Percentiles rank a stretch among this genome's conserved stretches.
phyloP scores from a whole-genome alignment of 169 alveolate genomes.

The Perkinsus chesapeaki region DNA sequence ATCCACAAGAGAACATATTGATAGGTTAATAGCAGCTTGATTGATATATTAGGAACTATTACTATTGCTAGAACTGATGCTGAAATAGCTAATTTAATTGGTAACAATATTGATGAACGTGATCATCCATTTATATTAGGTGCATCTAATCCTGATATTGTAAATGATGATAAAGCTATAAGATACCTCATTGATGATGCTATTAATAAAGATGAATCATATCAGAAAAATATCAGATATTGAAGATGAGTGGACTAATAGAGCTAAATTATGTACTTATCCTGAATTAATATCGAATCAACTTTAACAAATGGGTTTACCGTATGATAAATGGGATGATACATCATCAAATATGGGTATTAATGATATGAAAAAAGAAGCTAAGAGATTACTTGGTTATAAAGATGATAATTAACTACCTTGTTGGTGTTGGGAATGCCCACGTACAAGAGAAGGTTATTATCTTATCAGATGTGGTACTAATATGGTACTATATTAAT shows the following conservation, averaged over 20 bases:
- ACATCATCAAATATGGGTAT: background rate
- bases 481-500: no score
- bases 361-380: background rate
- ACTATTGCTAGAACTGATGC: constrained; percentile 70
- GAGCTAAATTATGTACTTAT: background rate
- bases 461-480: constrained; percentile 25
- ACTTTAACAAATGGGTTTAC: background rate
- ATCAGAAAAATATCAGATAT: background rate
- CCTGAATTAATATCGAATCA: background rate
- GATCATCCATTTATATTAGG: constrained; percentile 69
- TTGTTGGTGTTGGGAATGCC: background rate
- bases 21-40: constrained; percentile 58
- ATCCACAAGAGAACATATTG: constrained; percentile 51
- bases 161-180: constrained; percentile 9
- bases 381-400: background rate
- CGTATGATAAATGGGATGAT: background rate
- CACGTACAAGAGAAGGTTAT: constrained; percentile 16
- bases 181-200: background rate
- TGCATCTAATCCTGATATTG: constrained; percentile 38
- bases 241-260: background rate
- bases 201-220: background rate
- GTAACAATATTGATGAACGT: constrained; percentile 51
- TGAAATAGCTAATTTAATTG: constrained; percentile 57
- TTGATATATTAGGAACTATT: constrained; percentile 59
- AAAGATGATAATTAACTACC: background rate